A percentile compares a stretch with the other conserved stretches of the same genome.
phyloP scores from a whole-genome alignment of 768 basidiomycete species.

The Pleurotus eryngii region DNA sequence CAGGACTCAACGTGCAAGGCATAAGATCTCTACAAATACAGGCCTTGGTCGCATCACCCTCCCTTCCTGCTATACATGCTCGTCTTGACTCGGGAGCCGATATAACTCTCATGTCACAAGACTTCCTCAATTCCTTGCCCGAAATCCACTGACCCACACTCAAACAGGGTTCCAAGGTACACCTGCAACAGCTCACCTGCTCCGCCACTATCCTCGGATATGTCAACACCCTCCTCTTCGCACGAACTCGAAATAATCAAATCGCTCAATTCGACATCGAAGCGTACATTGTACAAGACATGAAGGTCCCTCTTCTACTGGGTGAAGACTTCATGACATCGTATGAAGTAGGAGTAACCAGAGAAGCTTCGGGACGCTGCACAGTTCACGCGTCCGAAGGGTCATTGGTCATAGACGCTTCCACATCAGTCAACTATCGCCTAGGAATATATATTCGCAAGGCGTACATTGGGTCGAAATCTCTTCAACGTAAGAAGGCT shows the following conservation, averaged over 20 bases:
- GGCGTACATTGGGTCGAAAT: too few species aligned
- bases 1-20: background rate
- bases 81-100: constrained; percentile 12
- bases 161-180: background rate
- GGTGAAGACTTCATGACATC: constrained; percentile 24
- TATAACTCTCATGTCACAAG: constrained; percentile 12
- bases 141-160: background rate
- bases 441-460: constrained; percentile 4
- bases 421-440: constrained; percentile 3
- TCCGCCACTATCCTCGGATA: constrained; percentile 16
- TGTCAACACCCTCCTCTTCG: constrained; percentile 11
- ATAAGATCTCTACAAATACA: constrained; percentile 7
- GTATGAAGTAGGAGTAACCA: constrained; percentile 17
- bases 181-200: background rate
- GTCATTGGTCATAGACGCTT: background rate
- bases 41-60: background rate
- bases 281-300: constrained; percentile 21
- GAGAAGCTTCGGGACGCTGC: constrained; percentile 6
- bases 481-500: too few species aligned
- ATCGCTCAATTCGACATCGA: constrained; percentile 15
- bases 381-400: background rate
- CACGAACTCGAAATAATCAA: background rate
- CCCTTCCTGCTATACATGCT: background rate
- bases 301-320: constrained; percentile 23
- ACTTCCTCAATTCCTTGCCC: background rate